phyloP scores from a whole-genome alignment of 1,139 yeast species.

The Debaryomycetaceae sp. region DNA sequence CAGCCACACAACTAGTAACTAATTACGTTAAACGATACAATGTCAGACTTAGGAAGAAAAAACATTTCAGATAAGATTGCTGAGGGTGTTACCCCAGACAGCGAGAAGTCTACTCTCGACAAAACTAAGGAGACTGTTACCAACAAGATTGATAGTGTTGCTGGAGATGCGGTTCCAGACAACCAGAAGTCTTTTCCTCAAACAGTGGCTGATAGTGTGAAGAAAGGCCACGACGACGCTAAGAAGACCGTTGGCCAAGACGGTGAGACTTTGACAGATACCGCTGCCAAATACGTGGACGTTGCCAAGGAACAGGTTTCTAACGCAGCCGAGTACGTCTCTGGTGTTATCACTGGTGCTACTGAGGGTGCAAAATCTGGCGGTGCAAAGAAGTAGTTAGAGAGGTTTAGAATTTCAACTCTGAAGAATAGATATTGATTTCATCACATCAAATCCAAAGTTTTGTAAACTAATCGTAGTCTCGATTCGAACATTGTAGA shows the following conservation, averaged over 20 bases:
- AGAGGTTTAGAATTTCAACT: not conserved
- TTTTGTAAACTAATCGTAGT: not conserved
- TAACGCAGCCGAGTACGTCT: slow-evolving; percentile 61
- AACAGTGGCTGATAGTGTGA: slow-evolving; percentile 54
- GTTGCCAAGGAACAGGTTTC: slow-evolving; percentile 59
- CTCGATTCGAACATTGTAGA: not conserved
- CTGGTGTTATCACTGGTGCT: slow-evolving; percentile 59
- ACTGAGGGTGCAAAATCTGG: slow-evolving; percentile 53
- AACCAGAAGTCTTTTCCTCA: slow-evolving; percentile 66
- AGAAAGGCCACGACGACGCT: slow-evolving; percentile 52
- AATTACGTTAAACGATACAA: too few species aligned
- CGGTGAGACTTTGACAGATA: slow-evolving; percentile 44
- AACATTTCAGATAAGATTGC: slow-evolving; percentile 61
- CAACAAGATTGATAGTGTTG: slow-evolving; percentile 60
- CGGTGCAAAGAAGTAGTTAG: slow-evolving; percentile 18
- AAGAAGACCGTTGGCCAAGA: slow-evolving; percentile 26
- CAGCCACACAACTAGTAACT: too few species aligned
- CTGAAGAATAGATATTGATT: not conserved
- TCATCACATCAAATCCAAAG: not conserved
- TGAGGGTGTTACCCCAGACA: slow-evolving; percentile 71
- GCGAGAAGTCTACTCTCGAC: slow-evolving; percentile 61
- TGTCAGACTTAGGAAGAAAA: slow-evolving; percentile 83
- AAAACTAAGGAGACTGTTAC: slow-evolving; percentile 72
- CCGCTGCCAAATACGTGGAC: slow-evolving; percentile 59
- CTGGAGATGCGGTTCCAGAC: slow-evolving; percentile 57